phyloP scores from a whole-genome alignment of 2,329 filamentous ascomycete genomes.

The Aspergillus ochraceoroseus region DNA sequence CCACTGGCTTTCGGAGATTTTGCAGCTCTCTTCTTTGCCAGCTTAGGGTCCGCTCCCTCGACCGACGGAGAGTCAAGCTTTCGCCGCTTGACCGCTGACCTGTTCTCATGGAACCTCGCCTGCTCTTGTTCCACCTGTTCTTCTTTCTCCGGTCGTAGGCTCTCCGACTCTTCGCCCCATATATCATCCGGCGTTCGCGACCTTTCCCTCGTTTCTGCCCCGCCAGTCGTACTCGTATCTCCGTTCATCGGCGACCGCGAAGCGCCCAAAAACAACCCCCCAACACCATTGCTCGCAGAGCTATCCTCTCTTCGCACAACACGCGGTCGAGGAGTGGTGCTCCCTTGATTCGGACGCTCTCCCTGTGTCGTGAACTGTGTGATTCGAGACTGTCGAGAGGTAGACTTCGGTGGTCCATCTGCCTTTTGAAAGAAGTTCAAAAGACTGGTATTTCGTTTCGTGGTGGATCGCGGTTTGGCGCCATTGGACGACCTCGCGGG shows the following conservation, averaged over 20 bases:
- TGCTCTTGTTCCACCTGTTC: conserved; percentile 12
- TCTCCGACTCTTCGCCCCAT: conserved; percentile 31
- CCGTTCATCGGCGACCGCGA: conserved; percentile 14
- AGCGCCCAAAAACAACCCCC: conserved; percentile 37
- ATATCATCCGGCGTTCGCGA: conserved; percentile 34
- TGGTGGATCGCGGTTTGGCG: conserved; percentile 18
- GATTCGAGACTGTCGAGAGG: conserved; percentile 52
- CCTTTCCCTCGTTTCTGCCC: conserved; percentile 15
- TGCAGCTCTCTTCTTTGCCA: neutral
- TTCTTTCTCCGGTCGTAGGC: neutral
- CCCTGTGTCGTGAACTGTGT: conserved; percentile 37
- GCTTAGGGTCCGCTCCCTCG: neutral
- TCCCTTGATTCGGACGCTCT: conserved; percentile 28
- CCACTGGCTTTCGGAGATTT: conserved; percentile 26
- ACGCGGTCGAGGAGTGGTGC: conserved; percentile 15
- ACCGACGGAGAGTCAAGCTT: conserved; percentile 24
- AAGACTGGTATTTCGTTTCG: conserved; percentile 58
- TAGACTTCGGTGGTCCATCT: conserved; percentile 51
- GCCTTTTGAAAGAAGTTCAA: conserved; percentile 71
- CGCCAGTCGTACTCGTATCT: neutral
- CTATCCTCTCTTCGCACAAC: conserved; percentile 13
- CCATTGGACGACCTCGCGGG: conserved; percentile 20
- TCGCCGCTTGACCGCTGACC: conserved; percentile 31
- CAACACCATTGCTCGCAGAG: conserved; percentile 16
- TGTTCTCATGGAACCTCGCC: conserved; percentile 33